phyloP scores from a whole-genome alignment of 2,329 filamentous ascomycete species.

The Xylariaceae sp. region DNA sequence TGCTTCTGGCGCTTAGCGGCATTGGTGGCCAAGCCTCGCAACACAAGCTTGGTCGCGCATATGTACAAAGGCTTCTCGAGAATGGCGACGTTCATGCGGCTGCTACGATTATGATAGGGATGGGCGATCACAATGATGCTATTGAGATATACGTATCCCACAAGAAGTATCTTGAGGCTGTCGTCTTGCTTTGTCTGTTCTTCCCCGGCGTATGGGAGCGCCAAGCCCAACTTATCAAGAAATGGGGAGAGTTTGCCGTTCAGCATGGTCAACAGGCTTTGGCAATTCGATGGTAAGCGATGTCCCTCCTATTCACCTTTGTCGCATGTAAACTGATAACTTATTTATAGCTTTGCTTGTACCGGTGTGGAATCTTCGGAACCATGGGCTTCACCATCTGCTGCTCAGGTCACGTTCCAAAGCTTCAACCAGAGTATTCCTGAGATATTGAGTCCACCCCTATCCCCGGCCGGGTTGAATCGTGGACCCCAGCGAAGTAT shows the following conservation, averaged over 20 bases:
- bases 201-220: slow-evolving; percentile 87
- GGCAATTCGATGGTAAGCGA: slow-evolving; percentile 74
- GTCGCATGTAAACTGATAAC: slow-evolving; percentile 14
- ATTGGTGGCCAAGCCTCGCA: slow-evolving; percentile 76
- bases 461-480: slow-evolving; percentile 67
- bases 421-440: slow-evolving; percentile 53
- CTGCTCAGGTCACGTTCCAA: slow-evolving; percentile 57
- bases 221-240: slow-evolving; percentile 79
- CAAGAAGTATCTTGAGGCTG: slow-evolving; percentile 85
- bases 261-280: slow-evolving; percentile 83
- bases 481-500: slow-evolving; percentile 59
- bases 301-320: neutral
- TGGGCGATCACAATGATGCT: slow-evolving; percentile 89
- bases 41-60: slow-evolving; percentile 85
- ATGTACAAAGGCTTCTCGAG: slow-evolving; percentile 85
- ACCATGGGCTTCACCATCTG: slow-evolving; percentile 82
- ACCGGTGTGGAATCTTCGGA: slow-evolving; percentile 80
- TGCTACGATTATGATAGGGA: slow-evolving; percentile 85
- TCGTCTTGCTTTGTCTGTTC: slow-evolving; percentile 79
- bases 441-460: slow-evolving; percentile 62
- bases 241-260: slow-evolving; percentile 92
- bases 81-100: slow-evolving; percentile 88
- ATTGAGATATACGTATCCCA: slow-evolving; percentile 95
- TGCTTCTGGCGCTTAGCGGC: slow-evolving; percentile 85
- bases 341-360: slow-evolving; percentile 68